phyloP scores from a whole-genome alignment of 805 yeast species.

The Clavispora carvajalis region DNA sequence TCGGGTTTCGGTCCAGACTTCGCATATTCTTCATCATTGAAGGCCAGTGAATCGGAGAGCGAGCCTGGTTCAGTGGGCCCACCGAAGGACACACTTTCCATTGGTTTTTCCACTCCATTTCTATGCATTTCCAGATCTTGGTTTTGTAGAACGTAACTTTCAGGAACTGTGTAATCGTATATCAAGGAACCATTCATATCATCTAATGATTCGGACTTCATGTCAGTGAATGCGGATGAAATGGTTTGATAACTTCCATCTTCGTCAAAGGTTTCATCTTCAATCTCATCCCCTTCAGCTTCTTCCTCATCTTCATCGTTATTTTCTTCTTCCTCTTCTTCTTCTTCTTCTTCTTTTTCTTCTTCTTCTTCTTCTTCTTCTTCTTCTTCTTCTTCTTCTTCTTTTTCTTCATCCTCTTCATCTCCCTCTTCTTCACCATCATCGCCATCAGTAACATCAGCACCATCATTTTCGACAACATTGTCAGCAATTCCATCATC shows the following conservation, averaged over 20 bases:
- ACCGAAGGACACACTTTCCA: background rate
- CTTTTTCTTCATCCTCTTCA: no score
- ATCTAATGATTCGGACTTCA: constrained; percentile 34
- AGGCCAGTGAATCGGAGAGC: background rate
- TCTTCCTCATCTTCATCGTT: background rate
- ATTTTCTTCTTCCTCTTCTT: constrained; percentile 13
- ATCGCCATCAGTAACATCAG: no score
- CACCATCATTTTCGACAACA: no score
- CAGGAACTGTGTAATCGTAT: constrained; percentile 16
- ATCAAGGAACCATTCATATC: constrained; percentile 22
- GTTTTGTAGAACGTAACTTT: constrained; percentile 10
- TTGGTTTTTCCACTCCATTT: background rate
- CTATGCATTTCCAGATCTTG: background rate
- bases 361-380: no score
- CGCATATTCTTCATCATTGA: background rate
- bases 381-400: no score
- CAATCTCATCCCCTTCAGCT: constrained; percentile 19
- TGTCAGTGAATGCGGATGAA: constrained; percentile 38
- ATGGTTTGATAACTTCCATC: constrained; percentile 14
- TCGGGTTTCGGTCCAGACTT: background rate
- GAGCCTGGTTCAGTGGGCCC: background rate
- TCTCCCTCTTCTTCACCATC: no score
- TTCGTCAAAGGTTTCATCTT: constrained; percentile 21
- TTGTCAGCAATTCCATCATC: no score
- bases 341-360: constrained; percentile 13